phyloP scores from a whole-genome alignment of 108 stramenopile species.

The Nitzschia inconspicua region DNA sequence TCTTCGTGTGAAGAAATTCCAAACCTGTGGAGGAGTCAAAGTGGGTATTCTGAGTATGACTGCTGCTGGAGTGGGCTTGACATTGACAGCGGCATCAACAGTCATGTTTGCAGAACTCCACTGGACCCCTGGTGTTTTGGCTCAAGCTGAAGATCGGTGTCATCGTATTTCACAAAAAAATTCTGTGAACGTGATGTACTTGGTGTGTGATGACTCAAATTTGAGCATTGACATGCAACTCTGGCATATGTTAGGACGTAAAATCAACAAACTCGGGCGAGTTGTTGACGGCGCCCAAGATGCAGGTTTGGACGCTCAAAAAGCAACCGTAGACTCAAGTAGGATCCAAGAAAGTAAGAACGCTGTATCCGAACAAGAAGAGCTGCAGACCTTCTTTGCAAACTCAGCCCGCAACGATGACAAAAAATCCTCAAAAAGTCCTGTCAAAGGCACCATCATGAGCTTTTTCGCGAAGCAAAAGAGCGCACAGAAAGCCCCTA shows the following conservation, averaged over 20 bases:
- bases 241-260: slow-evolving; percentile 76
- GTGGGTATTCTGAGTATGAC: slow-evolving; percentile 87
- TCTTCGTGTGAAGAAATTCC: slow-evolving; percentile 74
- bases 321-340: no score
- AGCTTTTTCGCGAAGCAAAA: slow-evolving; percentile 28
- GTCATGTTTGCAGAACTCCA: slow-evolving; percentile 65
- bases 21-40: slow-evolving; percentile 57
- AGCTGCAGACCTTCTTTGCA: slow-evolving; percentile 18
- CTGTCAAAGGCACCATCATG: slow-evolving; percentile 24
- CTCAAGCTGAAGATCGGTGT: slow-evolving; percentile 93
- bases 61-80: slow-evolving; percentile 89
- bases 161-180: slow-evolving; percentile 90
- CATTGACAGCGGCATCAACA: slow-evolving; percentile 83
- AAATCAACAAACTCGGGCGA: slow-evolving; percentile 59
- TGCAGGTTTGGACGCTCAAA: slow-evolving; percentile 10
- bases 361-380: slow-evolving; percentile 12
- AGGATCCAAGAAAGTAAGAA: background rate
- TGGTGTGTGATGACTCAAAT: slow-evolving; percentile 61
- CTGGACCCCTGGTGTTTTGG: slow-evolving; percentile 78
- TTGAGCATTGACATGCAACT: slow-evolving; percentile 63
- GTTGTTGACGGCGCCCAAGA: slow-evolving; percentile 61
- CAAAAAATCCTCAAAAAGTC: background rate
- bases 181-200: slow-evolving; percentile 84
- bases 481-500: background rate
- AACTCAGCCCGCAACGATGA: background rate